These are phyloP conservation scores for Sherardia arvensis DNA, from an alignment of 257 asterid genomes.

Conservation along the genomic window DNA sequence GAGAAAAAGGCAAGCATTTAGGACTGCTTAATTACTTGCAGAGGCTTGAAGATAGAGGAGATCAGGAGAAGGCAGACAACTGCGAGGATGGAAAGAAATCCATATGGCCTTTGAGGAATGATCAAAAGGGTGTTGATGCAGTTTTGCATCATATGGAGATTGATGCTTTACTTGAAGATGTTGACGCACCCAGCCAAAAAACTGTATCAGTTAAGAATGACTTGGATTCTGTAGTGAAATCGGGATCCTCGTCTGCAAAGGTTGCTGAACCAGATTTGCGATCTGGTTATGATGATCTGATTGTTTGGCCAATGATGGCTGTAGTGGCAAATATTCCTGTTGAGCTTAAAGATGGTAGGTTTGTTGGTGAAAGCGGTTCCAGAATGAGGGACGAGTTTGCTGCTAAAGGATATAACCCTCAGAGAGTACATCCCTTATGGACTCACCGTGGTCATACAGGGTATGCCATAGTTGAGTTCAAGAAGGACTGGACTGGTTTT, in stretches of 20 bases:
- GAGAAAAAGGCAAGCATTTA: conserved; percentile 57
- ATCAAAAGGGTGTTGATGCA: conserved; percentile 7
- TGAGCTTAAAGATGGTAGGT: conserved; percentile 39
- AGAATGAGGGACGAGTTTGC: conserved; percentile 49
- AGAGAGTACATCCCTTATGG: conserved; percentile 64
- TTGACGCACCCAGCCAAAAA: conserved; percentile 1
- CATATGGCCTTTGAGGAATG: conserved; percentile 4
- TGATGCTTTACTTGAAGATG: conserved; percentile 8
- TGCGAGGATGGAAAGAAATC: conserved; percentile 13
- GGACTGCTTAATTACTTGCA: conserved; percentile 62
- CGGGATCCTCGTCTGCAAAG: neutral
- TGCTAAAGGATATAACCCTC: conserved; percentile 60
- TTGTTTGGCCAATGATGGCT: conserved; percentile 90
- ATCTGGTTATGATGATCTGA: conserved; percentile 29
- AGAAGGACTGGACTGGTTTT: conserved; percentile 73
- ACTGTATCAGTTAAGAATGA: neutral
- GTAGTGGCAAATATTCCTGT: conserved; percentile 60
- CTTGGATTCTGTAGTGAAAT: neutral
- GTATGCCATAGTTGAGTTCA: conserved; percentile 60
- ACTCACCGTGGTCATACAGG: conserved; percentile 53
- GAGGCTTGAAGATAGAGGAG: conserved; percentile 27
- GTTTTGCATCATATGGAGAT: conserved; percentile 19
- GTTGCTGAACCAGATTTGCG: neutral
- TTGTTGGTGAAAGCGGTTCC: conserved; percentile 58
- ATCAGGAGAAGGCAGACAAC: conserved; percentile 17